Conservation (phyloP, 768 basidiomycete species). For the Lactarius trivialis region DNA sequence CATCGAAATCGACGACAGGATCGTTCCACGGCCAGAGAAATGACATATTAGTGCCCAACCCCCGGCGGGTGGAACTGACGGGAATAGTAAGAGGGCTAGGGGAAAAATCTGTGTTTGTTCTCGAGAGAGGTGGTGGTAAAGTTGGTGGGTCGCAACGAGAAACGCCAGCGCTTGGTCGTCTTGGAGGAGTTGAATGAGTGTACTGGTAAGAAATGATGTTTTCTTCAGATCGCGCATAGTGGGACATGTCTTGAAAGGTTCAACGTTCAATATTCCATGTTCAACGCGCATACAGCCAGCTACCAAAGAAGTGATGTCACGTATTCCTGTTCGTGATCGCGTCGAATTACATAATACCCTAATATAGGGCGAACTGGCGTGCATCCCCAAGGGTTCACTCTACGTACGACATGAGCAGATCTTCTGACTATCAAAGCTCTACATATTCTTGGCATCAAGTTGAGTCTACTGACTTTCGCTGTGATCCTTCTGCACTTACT, state of each 20-base stretch:
- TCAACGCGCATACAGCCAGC: background rate
- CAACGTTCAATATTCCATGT: background rate
- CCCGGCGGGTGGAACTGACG: background rate
- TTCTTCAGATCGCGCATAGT: slow-evolving; percentile 5
- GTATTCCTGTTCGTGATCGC: background rate
- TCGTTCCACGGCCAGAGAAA: slow-evolving; percentile 15
- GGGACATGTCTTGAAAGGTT: slow-evolving; percentile 12
- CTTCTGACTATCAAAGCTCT: slow-evolving; percentile 24
- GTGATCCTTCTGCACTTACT: background rate
- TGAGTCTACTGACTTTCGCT: slow-evolving; percentile 24
- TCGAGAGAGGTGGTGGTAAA: slow-evolving; percentile 16
- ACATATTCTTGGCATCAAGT: slow-evolving; percentile 88
- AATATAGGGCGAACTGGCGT: background rate
- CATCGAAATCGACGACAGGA: slow-evolving; percentile 2
- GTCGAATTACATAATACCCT: slow-evolving; percentile 11
- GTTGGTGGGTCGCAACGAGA: slow-evolving; percentile 10
- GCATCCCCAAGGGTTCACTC: background rate
- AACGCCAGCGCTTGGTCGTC: slow-evolving; percentile 21
- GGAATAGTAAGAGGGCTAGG: background rate
- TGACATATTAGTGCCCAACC: background rate
- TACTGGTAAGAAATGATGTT: slow-evolving; percentile 18
- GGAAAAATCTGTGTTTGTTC: slow-evolving; percentile 11
- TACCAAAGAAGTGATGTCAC: background rate
- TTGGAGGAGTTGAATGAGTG: slow-evolving; percentile 16
- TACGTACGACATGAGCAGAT: slow-evolving; percentile 10